Conservation (phyloP, 805 yeast genomes). For the Saccharomyces eubayanus region DNA sequence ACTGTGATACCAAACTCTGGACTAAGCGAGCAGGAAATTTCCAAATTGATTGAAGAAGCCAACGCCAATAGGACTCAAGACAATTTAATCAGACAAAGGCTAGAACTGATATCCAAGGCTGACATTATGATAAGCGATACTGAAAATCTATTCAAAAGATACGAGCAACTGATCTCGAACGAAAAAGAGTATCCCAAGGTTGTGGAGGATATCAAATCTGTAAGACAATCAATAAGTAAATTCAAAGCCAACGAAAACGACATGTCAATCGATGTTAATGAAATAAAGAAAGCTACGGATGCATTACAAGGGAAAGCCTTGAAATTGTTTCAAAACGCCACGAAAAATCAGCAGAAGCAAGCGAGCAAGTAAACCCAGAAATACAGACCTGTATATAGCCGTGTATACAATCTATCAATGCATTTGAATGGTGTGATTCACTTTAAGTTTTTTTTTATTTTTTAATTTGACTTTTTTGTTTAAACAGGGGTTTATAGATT, state of each 20-base stretch:
- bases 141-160: slow-evolving; percentile 68
- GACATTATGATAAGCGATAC: slow-evolving; percentile 78
- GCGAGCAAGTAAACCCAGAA: slow-evolving; percentile 3
- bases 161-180: slow-evolving; percentile 36
- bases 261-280: slow-evolving; percentile 37
- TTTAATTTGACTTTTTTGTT: not conserved
- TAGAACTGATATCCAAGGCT: slow-evolving; percentile 65
- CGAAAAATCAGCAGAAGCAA: slow-evolving; percentile 10
- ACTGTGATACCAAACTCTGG: slow-evolving; percentile 66
- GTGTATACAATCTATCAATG: not conserved
- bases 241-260: slow-evolving; percentile 48
- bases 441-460: not conserved
- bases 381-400: not conserved
- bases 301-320: slow-evolving; percentile 61
- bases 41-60: slow-evolving; percentile 57
- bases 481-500: not conserved
- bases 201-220: slow-evolving; percentile 33
- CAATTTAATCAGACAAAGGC: slow-evolving; percentile 47
- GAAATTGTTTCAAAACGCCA: slow-evolving; percentile 48
- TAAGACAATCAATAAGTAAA: slow-evolving; percentile 37
- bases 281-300: slow-evolving; percentile 58
- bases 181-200: slow-evolving; percentile 41
- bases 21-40: slow-evolving; percentile 59
- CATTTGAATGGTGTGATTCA: not conserved
- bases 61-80: slow-evolving; percentile 54